Evolutionary conservation across 2,329 filamentous ascomycete genomes (phyloP), one percentile per base, ranked within the genome.

Genomic region (Biscogniauxia sp.): DNA sequence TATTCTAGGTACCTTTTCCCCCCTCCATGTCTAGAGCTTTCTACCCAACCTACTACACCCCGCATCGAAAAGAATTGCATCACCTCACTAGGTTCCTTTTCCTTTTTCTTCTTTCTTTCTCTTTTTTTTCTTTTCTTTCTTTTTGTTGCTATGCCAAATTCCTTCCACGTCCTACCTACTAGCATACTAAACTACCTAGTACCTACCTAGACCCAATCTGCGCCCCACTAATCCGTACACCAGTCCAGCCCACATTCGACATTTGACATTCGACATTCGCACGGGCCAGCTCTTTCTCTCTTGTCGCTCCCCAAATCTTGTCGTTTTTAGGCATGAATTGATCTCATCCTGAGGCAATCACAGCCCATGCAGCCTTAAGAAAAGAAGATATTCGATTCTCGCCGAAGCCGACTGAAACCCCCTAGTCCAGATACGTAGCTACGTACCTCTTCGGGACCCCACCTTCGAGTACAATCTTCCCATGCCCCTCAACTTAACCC

Each of bases 41-140:
- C 52, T 53, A 53, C 25, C 52, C 23, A 53, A 53, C 23, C 23
- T 23, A 23, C 23, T 23, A 23, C 52, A 53, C 52, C 52, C 52
- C 52, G 52, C 52, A 53, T 26, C 25, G 52, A 28, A 53, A 20
- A 53, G 28, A 28, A 53, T 53, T 53, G 23, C 37, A 45, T 45
- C 37, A 37, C 32, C 23, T 45, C 37, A 32, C 28, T 32, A 7
- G 28, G 28, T 32, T 32, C 28, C 9, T 32, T 32, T 13, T 32
- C 9, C 11, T 32, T 32, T 32, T 7, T 7, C 23, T 7, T 32
- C 9, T 32, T 7, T 7, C 9, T 13, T 7, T 32, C 9, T 32
- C 11, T 7, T 32, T 13, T 32, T 32, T 13, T 45, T n/a, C 17
- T n/a, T n/a, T 45, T 45, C 11, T 45, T n/a, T 45, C 15, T n/a